phyloP scores from a whole-genome alignment of 441 rosid species.

The Mallotus japonicus region DNA sequence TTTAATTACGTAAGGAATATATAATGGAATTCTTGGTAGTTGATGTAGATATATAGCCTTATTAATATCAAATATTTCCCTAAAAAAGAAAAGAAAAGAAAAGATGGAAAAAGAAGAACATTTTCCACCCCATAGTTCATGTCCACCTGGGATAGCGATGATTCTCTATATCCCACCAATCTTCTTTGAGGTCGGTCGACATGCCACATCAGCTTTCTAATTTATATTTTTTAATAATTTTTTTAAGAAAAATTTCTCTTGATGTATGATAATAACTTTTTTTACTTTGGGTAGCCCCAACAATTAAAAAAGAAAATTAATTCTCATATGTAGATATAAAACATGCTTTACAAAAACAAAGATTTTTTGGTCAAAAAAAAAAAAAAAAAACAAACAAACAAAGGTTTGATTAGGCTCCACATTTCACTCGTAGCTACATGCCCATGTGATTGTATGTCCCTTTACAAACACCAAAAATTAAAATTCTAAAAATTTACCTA shows the following conservation, averaged over 20 bases:
- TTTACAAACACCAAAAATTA: background rate
- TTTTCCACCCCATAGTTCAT: conserved; percentile 14
- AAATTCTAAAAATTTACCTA: background rate
- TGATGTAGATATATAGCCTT: background rate
- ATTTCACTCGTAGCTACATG: background rate
- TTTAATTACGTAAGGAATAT: background rate
- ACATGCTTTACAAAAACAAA: background rate
- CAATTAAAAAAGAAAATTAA: background rate
- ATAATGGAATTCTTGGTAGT: background rate
- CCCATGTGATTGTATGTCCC: conserved; percentile 12
- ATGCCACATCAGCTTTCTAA: conserved; percentile 20
- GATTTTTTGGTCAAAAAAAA: too few relatives aligned
- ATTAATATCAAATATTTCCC: background rate
- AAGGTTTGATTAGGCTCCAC: conserved; percentile 7
- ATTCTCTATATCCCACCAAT: conserved; percentile 18
- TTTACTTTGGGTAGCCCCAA: background rate
- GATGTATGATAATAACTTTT: background rate
- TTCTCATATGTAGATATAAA: background rate
- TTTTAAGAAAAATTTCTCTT: background rate
- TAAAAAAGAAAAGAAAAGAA: background rate
- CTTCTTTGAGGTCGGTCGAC: background rate
- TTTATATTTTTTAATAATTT: background rate
- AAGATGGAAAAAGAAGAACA: conserved; percentile 6
- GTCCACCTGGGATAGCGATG: conserved; percentile 24
- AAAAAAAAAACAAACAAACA: background rate